Base-by-base conservation (phyloP, 768 basidiomycete species). In the Phaffia tasmanica region DNA sequence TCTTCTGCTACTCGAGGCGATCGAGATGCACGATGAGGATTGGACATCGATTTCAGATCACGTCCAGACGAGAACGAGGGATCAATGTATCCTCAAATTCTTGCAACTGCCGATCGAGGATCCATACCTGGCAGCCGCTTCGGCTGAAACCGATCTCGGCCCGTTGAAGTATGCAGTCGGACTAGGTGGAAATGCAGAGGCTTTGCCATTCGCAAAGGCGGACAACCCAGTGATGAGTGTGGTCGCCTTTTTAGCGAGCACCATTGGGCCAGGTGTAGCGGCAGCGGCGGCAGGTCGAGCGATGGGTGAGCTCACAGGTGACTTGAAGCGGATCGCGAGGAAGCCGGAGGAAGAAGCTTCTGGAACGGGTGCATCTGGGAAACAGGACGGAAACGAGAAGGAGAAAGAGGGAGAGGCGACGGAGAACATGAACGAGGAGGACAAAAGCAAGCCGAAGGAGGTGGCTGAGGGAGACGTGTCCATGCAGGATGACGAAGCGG, bases 141-240 rank as follows among this genome's bases (percentile, higher is more conserved):
- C 29, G 15, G 42, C 64, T 7, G 87, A 89, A 30, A 27, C 53
- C 72, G 84, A 85, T 25, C 82, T 86, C 78, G 89, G 89, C 11
- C 80, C 86, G 0, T 77, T 93, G 54, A 78, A 86, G 64, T 90
- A 85, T 63, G 84, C 85, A 0, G 78, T 70, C 32, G 54, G 59
- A 16, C 61, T 67, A 27, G 59, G 59, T n/a, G 51, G 53, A 29
- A 62, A 62, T 18, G 47, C 42, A 19, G 66, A 67, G 61, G 65
- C 86, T 19, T 81, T 95, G 63, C 94, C 94, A 0, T 95, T 97
- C 74, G 87, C 91, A 72, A 88, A 91, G 75, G 84, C 88, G 5
- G 95, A 99, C 73, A 98, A 98, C 73, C 95, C 95, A 0, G 90
- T 99, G 21, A 91, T 99, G 91, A 90, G 88, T 75, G 95, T 98